Conservation (phyloP, 164 flowering plant genomes). For the Paratinospora sagittata region DNA sequence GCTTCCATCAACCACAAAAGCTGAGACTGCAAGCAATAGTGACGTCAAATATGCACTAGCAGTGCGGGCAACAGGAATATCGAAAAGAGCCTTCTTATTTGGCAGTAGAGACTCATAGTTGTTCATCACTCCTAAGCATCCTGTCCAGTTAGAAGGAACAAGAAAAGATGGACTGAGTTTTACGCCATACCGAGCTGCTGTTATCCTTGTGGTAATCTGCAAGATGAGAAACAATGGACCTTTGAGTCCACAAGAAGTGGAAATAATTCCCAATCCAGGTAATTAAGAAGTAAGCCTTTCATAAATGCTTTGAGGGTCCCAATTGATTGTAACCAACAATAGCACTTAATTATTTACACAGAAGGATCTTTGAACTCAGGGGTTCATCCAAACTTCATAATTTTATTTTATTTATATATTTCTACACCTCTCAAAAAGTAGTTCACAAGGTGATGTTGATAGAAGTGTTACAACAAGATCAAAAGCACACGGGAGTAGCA, state of each 20-base stretch:
- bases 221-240: conserved; percentile 9
- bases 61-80: conserved; percentile 91
- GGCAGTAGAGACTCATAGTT: conserved; percentile 91
- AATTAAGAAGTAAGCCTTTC: no score
- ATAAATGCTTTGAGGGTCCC: no score
- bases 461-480: not conserved
- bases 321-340: no score
- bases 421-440: not conserved
- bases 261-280: no score
- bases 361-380: no score
- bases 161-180: conserved; percentile 94
- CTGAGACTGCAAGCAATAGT: conserved; percentile 62
- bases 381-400: not conserved
- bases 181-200: conserved; percentile 83
- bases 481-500: no score
- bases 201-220: conserved; percentile 83
- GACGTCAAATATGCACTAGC: conserved; percentile 95
- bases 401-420: no score
- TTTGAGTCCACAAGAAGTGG: no score
- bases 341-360: no score
- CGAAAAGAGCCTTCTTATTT: conserved; percentile 88
- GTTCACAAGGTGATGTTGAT: not conserved
- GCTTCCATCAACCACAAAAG: conserved; percentile 90
- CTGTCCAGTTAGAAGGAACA: conserved; percentile 96
- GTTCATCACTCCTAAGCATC: conserved; percentile 91